A percentile compares a stretch with the other conserved stretches of the same genome.
Evolutionary conservation across 2,329 filamentous ascomycete genomes (phyloP).

Genomic region (Clarireedia monteithiana): DNA sequence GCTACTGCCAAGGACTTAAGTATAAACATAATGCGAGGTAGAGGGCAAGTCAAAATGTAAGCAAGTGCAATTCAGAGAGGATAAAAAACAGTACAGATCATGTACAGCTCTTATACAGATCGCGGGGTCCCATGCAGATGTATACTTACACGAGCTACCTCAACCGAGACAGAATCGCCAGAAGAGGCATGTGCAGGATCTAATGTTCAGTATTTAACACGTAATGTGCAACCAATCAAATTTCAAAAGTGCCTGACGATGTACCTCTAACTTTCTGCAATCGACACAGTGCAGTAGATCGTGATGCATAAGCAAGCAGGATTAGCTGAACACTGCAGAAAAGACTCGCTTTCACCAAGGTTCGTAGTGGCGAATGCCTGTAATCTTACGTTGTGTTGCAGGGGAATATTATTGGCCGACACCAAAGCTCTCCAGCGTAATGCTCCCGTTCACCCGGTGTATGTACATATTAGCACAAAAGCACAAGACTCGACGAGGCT

Average conservation of each 20-base stretch:
- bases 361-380: background rate
- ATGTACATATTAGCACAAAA: too few species aligned
- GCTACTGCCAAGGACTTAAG: slow-evolving; percentile 1
- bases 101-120: background rate
- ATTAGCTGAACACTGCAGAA: background rate
- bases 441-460: too few species aligned
- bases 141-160: background rate
- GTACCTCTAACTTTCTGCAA: too few species aligned
- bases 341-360: background rate
- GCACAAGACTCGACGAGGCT: background rate
- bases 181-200: too few species aligned
- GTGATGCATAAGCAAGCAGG: background rate
- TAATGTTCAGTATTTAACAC: too few species aligned
- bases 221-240: too few species aligned
- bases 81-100: background rate
- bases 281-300: background rate
- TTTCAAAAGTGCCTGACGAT: too few species aligned
- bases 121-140: background rate
- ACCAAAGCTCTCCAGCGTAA: background rate
- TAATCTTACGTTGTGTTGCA: background rate
- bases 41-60: background rate
- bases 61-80: background rate
- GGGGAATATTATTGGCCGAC: background rate
- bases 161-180: too few species aligned
- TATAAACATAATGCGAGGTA: slow-evolving; percentile 11